A percentile compares a stretch with the other conserved stretches of the same genome.
These are phyloP conservation scores for Globisporangium camurandrum DNA, from an alignment of 352 stramenopile species.

Conservation along the genomic window DNA sequence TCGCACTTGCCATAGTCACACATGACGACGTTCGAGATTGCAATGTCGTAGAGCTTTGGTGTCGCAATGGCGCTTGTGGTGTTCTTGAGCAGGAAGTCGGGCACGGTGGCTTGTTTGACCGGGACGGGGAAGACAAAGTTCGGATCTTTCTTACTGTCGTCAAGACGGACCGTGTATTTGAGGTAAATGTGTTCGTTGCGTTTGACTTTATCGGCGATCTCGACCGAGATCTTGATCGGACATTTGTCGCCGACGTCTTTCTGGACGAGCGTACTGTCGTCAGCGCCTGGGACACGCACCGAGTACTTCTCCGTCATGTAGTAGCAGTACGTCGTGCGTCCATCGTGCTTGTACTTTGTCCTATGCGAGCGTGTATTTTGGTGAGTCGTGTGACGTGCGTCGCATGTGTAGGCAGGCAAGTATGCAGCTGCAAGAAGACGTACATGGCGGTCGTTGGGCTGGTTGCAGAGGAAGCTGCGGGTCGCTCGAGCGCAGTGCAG, in stretches of 20 bases:
- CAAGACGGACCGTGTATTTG: slow-evolving; percentile 58
- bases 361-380: too few species aligned
- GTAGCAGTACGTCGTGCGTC: slow-evolving; percentile 78
- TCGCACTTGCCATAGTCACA: slow-evolving; percentile 74
- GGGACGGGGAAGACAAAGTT: slow-evolving; percentile 53
- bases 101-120: slow-evolving; percentile 33
- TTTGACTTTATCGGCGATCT: slow-evolving; percentile 37
- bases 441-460: not conserved
- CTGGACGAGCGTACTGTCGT: slow-evolving; percentile 34
- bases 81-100: slow-evolving; percentile 27
- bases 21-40: slow-evolving; percentile 65
- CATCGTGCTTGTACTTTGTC: slow-evolving; percentile 66
- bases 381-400: not conserved
- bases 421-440: not conserved
- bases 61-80: slow-evolving; percentile 19
- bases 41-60: slow-evolving; percentile 42
- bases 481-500: too few species aligned
- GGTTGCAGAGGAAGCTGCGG: too few species aligned
- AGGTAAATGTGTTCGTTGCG: slow-evolving; percentile 45
- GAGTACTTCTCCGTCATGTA: slow-evolving; percentile 61
- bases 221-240: slow-evolving; percentile 58
- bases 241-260: slow-evolving; percentile 31
- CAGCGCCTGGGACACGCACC: slow-evolving; percentile 25
- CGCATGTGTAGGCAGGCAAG: not conserved
- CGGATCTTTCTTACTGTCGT: slow-evolving; percentile 27